phyloP scores from a whole-genome alignment of 768 basidiomycete genomes.

The Russula sp. region DNA sequence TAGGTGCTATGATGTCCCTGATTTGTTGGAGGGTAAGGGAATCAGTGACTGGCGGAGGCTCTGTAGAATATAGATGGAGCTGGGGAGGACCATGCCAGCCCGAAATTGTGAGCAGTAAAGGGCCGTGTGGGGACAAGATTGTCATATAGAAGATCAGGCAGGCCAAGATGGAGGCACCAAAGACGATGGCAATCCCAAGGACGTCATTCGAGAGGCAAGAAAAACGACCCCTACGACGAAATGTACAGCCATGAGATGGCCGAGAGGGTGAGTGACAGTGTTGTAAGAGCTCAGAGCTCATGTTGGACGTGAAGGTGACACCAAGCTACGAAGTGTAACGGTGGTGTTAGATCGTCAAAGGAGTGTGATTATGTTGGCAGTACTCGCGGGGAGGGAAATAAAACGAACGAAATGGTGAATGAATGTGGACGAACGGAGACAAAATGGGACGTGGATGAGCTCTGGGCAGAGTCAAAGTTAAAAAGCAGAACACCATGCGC shows the following conservation, averaged over 20 bases:
- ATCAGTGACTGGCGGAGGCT: neutral
- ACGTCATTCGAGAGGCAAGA: neutral
- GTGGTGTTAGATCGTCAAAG: too few relatives aligned
- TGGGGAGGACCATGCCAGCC: neutral
- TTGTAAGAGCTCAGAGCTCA: neutral
- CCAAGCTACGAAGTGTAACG: neutral
- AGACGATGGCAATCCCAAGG: neutral
- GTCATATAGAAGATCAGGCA: conserved; percentile 4
- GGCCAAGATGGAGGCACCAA: neutral
- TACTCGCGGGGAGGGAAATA: neutral
- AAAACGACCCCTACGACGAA: neutral
- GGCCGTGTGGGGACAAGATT: neutral
- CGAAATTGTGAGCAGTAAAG: neutral
- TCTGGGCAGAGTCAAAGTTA: neutral
- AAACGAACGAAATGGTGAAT: neutral
- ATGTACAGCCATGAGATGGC: neutral
- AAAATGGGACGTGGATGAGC: neutral
- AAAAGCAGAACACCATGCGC: neutral
- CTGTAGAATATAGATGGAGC: neutral
- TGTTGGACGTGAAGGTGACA: neutral
- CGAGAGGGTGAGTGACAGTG: neutral
- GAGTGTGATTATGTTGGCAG: too few relatives aligned
- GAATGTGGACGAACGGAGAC: too few relatives aligned
- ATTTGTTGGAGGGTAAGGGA: conserved; percentile 29
- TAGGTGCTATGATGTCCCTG: conserved; percentile 30